Evolutionary conservation across 306 rosid species (phyloP).

Genomic region (Hippophae tibetana): DNA sequence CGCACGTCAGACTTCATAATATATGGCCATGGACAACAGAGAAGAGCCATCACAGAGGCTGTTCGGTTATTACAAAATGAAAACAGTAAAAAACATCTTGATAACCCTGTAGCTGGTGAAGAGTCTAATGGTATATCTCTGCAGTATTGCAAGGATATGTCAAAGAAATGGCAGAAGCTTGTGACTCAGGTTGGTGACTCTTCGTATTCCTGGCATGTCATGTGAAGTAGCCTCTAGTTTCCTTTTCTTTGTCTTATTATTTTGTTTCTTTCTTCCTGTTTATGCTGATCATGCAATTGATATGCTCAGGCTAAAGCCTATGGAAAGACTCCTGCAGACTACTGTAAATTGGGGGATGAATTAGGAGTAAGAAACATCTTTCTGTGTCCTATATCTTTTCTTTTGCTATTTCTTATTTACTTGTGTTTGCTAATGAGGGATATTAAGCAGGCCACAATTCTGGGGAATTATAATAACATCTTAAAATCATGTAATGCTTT

Average conservation of each 20-base stretch:
- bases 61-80: conserved; percentile 51
- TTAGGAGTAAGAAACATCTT: conserved; percentile 61
- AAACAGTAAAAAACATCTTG: conserved; percentile 29
- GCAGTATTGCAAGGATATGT: conserved; percentile 56
- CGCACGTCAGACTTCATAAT: conserved; percentile 81
- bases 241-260: too few species aligned
- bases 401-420: conserved; percentile 11
- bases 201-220: not conserved
- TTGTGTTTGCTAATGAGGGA: conserved; percentile 25
- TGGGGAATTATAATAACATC: conserved; percentile 58
- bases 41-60: conserved; percentile 86
- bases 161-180: conserved; percentile 90
- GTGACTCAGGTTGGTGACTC: conserved; percentile 60
- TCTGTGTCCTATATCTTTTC: conserved; percentile 12
- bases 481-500: conserved; percentile 79
- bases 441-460: conserved; percentile 65
- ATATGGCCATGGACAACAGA: conserved; percentile 89
- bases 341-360: conserved; percentile 54
- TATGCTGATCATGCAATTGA: conserved; percentile 2
- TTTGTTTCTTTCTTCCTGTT: not conserved
- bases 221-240: too few species aligned
- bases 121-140: conserved; percentile 35
- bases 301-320: conserved; percentile 76
- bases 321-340: conserved; percentile 59
- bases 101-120: conserved; percentile 31